Conservation (phyloP, 2,329 filamentous ascomycete species). For the Fusarium kyushuense region DNA sequence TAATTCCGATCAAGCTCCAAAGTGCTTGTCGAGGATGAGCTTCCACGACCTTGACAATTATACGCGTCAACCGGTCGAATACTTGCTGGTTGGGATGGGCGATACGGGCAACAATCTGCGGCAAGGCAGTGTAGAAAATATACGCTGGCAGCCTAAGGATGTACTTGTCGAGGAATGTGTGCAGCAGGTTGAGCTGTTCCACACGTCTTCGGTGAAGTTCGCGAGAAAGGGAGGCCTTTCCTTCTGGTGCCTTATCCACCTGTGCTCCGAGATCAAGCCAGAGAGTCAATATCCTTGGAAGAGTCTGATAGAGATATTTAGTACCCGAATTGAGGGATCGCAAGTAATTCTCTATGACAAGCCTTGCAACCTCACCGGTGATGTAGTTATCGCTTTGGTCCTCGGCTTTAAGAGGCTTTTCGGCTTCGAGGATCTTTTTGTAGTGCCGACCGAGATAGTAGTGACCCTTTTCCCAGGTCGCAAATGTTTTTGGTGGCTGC, state of each 20-base stretch:
- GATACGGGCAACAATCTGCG: conserved; percentile 96
- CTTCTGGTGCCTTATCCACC: conserved; percentile 71
- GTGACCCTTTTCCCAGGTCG: conserved; percentile 94
- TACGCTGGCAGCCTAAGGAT: conserved; percentile 78
- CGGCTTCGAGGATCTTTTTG: conserved; percentile 92
- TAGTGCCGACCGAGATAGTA: conserved; percentile 98
- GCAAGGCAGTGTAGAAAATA: conserved; percentile 84
- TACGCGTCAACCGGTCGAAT: conserved; percentile 79
- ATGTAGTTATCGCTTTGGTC: conserved; percentile 83
- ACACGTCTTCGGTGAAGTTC: conserved; percentile 68
- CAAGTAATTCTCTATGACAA: conserved; percentile 94
- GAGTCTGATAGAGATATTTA: conserved; percentile 95
- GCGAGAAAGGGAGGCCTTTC: conserved; percentile 64
- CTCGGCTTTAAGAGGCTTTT: conserved; percentile 79
- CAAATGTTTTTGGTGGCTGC: conserved; percentile 76
- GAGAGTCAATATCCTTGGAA: conserved; percentile 90
- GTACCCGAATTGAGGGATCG: conserved; percentile 88
- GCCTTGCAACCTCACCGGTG: conserved; percentile 84
- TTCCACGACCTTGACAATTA: conserved; percentile 87
- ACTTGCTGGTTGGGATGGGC: conserved; percentile 84
- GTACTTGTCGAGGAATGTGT: conserved; percentile 84
- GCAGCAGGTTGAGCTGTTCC: conserved; percentile 75
- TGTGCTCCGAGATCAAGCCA: conserved; percentile 93
- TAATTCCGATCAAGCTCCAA: conserved; percentile 90
- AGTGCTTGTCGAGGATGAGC: conserved; percentile 91